Percentiles rank a stretch among this genome's conserved stretches.
Evolutionary conservation across 768 basidiomycete genomes (phyloP).

Genomic region (Leccinum uliginosum): DNA sequence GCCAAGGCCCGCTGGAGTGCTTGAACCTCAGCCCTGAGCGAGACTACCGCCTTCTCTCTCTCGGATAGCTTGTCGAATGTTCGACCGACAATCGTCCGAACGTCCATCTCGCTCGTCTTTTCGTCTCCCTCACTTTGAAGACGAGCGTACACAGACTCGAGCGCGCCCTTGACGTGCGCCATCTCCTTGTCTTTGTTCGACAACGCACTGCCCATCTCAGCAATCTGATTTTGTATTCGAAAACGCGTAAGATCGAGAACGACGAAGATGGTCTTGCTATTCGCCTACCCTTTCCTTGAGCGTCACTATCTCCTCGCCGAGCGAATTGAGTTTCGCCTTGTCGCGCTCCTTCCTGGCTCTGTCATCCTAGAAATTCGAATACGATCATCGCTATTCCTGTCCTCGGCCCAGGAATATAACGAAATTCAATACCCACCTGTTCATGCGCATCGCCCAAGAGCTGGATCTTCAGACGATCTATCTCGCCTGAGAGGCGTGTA

Average conservation of each 20-base stretch:
- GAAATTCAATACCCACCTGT: slow-evolving; percentile 39
- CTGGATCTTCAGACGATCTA: slow-evolving; percentile 58
- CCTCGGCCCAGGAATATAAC: neutral
- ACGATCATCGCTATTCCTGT: neutral
- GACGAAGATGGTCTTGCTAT: neutral
- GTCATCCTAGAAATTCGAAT: slow-evolving; percentile 50
- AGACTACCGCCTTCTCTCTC: slow-evolving; percentile 62
- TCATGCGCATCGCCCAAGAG: slow-evolving; percentile 56
- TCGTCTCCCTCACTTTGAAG: slow-evolving; percentile 52
- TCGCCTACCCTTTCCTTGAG: slow-evolving; percentile 60
- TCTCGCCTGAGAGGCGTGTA: slow-evolving; percentile 63
- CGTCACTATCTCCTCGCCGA: slow-evolving; percentile 71
- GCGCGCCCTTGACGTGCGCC: slow-evolving; percentile 72
- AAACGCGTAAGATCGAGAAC: neutral
- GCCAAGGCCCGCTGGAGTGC: slow-evolving; percentile 48
- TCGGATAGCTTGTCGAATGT: slow-evolving; percentile 64
- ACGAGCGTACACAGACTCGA: slow-evolving; percentile 84
- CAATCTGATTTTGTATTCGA: slow-evolving; percentile 37
- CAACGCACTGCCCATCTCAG: slow-evolving; percentile 45
- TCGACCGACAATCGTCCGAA: slow-evolving; percentile 63
- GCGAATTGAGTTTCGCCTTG: slow-evolving; percentile 61
- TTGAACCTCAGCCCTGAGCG: slow-evolving; percentile 47
- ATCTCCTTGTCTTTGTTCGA: slow-evolving; percentile 68
- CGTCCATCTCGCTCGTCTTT: slow-evolving; percentile 52
- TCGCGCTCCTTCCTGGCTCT: slow-evolving; percentile 74